These are phyloP conservation scores for Arabidopsis hybrid DNA, from an alignment of 441 rosid species.

Conservation along the genomic window DNA sequence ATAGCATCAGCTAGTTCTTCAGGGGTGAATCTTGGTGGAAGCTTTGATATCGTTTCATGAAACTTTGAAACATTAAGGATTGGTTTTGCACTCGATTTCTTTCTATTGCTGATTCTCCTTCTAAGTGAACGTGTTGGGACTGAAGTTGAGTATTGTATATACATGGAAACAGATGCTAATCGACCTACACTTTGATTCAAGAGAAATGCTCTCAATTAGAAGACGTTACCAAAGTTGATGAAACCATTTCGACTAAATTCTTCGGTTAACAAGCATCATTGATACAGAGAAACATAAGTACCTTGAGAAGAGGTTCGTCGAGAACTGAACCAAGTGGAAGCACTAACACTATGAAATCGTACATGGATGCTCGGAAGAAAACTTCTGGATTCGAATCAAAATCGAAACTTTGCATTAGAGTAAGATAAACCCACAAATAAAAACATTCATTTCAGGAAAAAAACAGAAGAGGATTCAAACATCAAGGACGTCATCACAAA, in stretches of 20 bases:
- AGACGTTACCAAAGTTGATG: not conserved
- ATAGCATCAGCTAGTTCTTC: constrained; percentile 70
- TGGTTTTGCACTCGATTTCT: constrained; percentile 55
- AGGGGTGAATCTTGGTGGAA: constrained; percentile 73
- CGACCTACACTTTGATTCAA: constrained; percentile 31
- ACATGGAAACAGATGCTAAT: constrained; percentile 23
- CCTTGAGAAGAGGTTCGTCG: constrained; percentile 44
- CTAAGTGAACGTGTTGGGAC: constrained; percentile 63
- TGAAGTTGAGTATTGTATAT: constrained; percentile 57
- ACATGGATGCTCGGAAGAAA: constrained; percentile 51
- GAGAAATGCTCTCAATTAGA: not conserved
- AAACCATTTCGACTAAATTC: too few relatives aligned
- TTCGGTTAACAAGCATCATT: too few relatives aligned
- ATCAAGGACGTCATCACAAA: not conserved
- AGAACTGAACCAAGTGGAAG: constrained; percentile 48
- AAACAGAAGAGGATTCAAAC: too few relatives aligned
- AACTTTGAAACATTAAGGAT: constrained; percentile 62
- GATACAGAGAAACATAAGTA: constrained; percentile 30
- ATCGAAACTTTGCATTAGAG: not conserved
- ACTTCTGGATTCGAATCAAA: constrained; percentile 31
- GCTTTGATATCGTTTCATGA: constrained; percentile 55
- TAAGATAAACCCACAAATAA: constrained; percentile 7
- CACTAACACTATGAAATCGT: constrained; percentile 28
- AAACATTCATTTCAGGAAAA: not conserved
- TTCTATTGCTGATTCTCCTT: constrained; percentile 68